Percentiles rank a stretch among this genome's conserved stretches.
Evolutionary conservation across 1,284 basidiomycete species (phyloP).

Genomic region (Leccinum angustisporum): DNA sequence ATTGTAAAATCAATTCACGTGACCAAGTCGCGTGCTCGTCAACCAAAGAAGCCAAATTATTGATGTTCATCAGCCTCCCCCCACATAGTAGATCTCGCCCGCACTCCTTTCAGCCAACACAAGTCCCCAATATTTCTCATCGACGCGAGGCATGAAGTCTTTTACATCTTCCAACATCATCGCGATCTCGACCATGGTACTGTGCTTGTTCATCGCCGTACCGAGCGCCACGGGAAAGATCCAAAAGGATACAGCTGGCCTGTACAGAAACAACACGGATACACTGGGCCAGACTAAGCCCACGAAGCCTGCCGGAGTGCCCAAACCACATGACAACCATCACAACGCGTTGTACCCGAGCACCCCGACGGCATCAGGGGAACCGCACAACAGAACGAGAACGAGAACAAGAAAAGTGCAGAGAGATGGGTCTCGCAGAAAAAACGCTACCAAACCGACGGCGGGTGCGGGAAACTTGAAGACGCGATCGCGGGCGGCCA

Average conservation of each 20-base stretch:
- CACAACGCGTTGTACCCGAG: slow-evolving; percentile 8
- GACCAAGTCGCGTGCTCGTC: slow-evolving; percentile 8
- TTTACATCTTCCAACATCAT: slow-evolving; percentile 13
- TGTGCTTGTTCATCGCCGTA: slow-evolving; percentile 10
- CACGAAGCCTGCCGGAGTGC: not conserved
- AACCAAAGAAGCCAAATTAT: not conserved
- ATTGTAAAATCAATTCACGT: slow-evolving; percentile 21
- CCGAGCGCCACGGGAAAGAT: slow-evolving; percentile 9
- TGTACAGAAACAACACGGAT: slow-evolving; percentile 1
- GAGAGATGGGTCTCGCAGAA: not conserved
- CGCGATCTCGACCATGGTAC: slow-evolving; percentile 10
- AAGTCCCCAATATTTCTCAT: not conserved
- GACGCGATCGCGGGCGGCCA: slow-evolving; percentile 4
- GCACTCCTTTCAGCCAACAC: slow-evolving; percentile 17
- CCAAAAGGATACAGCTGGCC: not conserved
- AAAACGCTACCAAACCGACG: not conserved
- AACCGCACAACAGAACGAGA: slow-evolving; percentile 1
- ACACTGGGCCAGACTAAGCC: not conserved
- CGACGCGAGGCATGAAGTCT: slow-evolving; percentile 10
- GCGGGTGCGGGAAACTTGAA: not conserved
- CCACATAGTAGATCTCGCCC: not conserved
- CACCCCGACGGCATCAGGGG: not conserved
- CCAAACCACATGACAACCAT: not conserved
- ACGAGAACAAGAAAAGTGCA: not conserved
- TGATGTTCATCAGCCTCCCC: not conserved